Evolutionary conservation across 192 early-diverging fungal genomes (phyloP), one percentile per base, ranked within the genome.

Genomic region (Podila minutissima): DNA sequence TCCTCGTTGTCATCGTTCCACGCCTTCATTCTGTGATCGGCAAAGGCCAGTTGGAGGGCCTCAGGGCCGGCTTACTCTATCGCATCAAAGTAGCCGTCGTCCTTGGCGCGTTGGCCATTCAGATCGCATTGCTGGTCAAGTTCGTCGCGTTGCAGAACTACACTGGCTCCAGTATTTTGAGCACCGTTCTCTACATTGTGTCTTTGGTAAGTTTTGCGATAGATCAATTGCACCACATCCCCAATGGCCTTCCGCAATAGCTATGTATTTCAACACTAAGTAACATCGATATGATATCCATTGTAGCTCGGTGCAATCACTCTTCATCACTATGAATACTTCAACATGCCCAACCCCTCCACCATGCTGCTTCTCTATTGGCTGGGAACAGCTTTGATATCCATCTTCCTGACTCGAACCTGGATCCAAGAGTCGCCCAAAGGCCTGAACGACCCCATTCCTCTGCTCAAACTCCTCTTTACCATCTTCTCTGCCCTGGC

Each of bases 291-390:
- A 17, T 17, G 28, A 20, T 31, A 10, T 26, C 20, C 62, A 64
- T 38, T 31, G 24, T 53, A 79, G 75, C 22, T 38, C 9, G 59
- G 50, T 13, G 71, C 76, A 15, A 41, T 33, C 0, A 11, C 59
- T 5, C 31, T 81, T 32, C 76, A 81, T 28, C 68, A 65, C 61
- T 73, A 59, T 28, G 76, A 81, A 26, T 59, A 68, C 55, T 81
- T 69, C 71, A 81, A 81, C 50, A 73, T 81, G 71, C 37, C 61
- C 31, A 81, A 81, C 15, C 55, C 88, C 9, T 87, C 89, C 7
- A 70, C 82, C 1, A 38, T 71, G 20, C 85, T 93, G 12, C 73
- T 91, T 3, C 71, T 92, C 38, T 89, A 85, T 61, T 90, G 88
- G 88, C 67, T 92, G 55, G 69, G 74, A 20, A 69, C 62, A 2